phyloP scores from a whole-genome alignment of 2,329 filamentous ascomycete genomes.

The Chrysosporium keratinophilum region DNA sequence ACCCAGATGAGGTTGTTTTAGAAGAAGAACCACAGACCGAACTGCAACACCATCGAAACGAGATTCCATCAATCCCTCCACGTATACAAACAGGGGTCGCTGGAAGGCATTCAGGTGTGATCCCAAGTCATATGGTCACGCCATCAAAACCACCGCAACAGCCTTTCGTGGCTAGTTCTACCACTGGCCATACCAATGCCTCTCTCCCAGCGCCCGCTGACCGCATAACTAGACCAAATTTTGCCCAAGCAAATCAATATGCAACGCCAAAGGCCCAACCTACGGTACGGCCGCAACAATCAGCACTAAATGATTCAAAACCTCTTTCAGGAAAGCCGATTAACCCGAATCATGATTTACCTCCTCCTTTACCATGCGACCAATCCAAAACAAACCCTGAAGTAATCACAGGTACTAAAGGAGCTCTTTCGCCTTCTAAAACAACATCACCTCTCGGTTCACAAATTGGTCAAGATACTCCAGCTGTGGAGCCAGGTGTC shows the following conservation, averaged over 20 bases:
- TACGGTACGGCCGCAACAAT: conserved; percentile 16
- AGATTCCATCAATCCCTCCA: neutral
- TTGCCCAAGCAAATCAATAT: conserved; percentile 10
- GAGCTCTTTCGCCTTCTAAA: conserved; percentile 10
- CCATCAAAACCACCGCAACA: conserved; percentile 32
- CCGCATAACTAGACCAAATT: conserved; percentile 8
- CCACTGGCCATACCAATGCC: conserved; percentile 10
- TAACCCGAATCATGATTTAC: conserved; percentile 17
- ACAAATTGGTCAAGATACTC: conserved; percentile 19
- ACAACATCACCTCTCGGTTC: conserved; percentile 23
- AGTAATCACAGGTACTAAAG: conserved; percentile 8
- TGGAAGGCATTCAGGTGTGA: conserved; percentile 15
- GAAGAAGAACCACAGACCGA: conserved; percentile 27
- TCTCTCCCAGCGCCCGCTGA: conserved; percentile 10
- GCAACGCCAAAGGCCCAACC: conserved; percentile 9
- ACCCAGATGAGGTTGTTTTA: conserved; percentile 66
- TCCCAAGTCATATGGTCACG: conserved; percentile 21
- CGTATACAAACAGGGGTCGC: neutral
- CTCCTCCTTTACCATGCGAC: conserved; percentile 17
- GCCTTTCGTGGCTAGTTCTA: conserved; percentile 20
- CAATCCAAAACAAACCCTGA: conserved; percentile 18
- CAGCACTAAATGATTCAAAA: conserved; percentile 13
- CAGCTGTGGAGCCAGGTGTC: conserved; percentile 39
- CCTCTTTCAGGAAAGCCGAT: conserved; percentile 17
- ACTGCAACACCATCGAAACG: conserved; percentile 17